A percentile compares a stretch with the other conserved stretches of the same genome.
These are phyloP conservation scores for Heimioporus sp. DNA, from an alignment of 768 basidiomycete species.

Conservation along the genomic window DNA sequence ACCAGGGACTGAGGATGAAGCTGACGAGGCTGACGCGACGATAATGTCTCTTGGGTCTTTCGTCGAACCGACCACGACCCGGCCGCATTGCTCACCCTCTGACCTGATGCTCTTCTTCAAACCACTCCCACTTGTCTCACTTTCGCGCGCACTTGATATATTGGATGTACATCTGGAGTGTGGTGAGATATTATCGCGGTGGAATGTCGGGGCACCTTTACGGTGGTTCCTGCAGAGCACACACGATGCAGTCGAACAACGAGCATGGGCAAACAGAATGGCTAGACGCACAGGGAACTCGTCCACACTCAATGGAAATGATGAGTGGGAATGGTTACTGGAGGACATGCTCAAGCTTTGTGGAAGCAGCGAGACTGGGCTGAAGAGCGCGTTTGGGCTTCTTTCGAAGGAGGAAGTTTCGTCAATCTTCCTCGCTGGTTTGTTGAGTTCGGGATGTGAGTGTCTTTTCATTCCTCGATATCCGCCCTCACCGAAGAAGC, in stretches of 20 bases:
- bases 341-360: constrained; percentile 88
- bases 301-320: constrained; percentile 53
- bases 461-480: constrained; percentile 19
- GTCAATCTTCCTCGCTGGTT: constrained; percentile 81
- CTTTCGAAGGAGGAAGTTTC: constrained; percentile 68
- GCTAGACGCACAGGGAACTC: constrained; percentile 63
- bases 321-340: constrained; percentile 85
- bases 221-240: constrained; percentile 89
- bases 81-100: constrained; percentile 52
- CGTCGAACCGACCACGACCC: constrained; percentile 69
- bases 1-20: constrained; percentile 55
- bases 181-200: constrained; percentile 87
- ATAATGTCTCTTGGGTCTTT: constrained; percentile 77
- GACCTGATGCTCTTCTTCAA: constrained; percentile 83
- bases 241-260: constrained; percentile 63
- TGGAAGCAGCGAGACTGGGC: constrained; percentile 55
- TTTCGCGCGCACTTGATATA: constrained; percentile 85
- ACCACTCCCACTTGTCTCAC: constrained; percentile 66
- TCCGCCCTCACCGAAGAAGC: constrained; percentile 8
- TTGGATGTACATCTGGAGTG: constrained; percentile 93
- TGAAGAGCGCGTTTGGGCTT: constrained; percentile 79
- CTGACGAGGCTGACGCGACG: constrained; percentile 80
- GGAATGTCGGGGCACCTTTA: constrained; percentile 80
- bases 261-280: constrained; percentile 84
- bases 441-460: constrained; percentile 87